Conservation (phyloP, 176 grass and related monocot species). For the Areca catechu region DNA sequence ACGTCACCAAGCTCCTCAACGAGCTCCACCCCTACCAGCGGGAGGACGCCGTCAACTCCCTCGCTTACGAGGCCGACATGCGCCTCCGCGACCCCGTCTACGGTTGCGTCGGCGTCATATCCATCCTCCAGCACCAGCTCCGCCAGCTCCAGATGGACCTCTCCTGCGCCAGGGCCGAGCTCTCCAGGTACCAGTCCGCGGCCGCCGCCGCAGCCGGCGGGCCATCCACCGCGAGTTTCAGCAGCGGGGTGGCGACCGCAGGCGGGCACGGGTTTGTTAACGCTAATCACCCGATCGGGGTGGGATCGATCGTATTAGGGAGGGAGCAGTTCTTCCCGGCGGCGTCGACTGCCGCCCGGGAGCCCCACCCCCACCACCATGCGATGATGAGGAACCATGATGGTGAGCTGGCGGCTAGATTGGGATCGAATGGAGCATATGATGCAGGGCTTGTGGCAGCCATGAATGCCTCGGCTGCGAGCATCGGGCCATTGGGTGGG, state of each 20-base stretch:
- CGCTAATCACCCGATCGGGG: not conserved
- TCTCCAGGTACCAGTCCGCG: slow-evolving; percentile 57
- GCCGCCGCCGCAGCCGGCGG: slow-evolving; percentile 25
- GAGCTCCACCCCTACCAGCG: slow-evolving; percentile 84
- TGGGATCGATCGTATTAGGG: not conserved
- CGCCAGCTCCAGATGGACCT: slow-evolving; percentile 90
- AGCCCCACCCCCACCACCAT: not conserved
- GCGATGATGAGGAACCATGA: not conserved
- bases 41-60: slow-evolving; percentile 94
- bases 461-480: not conserved
- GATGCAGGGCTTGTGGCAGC: not conserved
- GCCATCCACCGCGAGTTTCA: slow-evolving; percentile 38
- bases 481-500: not conserved
- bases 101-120: slow-evolving; percentile 93
- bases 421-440: not conserved
- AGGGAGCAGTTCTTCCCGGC: not conserved
- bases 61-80: slow-evolving; percentile 99
- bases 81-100: slow-evolving; percentile 93
- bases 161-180: slow-evolving; percentile 50
- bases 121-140: slow-evolving; percentile 88
- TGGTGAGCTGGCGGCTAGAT: not conserved
- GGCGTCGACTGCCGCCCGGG: no score
- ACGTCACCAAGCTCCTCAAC: slow-evolving; percentile 95
- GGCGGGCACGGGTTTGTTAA: not conserved
- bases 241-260: slow-evolving; percentile 25